Base-by-base conservation (phyloP, 2,329 filamentous ascomycete genomes). In the Aspergillus quadrilineatus region DNA sequence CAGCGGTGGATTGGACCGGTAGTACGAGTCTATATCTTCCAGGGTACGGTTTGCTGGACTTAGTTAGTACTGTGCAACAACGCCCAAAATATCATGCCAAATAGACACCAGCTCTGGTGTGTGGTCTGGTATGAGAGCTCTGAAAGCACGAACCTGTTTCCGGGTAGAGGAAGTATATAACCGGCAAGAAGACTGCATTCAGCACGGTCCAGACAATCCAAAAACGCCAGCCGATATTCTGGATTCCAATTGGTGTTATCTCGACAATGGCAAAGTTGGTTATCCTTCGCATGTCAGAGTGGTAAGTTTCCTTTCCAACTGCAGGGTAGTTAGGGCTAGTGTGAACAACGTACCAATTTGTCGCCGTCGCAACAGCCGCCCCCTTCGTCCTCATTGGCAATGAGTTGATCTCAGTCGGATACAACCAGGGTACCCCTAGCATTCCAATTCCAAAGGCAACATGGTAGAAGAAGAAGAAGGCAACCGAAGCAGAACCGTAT, bases 401-500 rank as follows among this genome's bases (percentile, higher is more conserved):
- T 0, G 73, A 74, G 60, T 79, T 81, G 65, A 81, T 79, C 55
- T 82, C 79, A 0, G 78, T 75, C 17, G 53, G 53, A 44, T 60
- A 63, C 15, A 66, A 55, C 65, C 76, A 79, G 6, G 75, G 75
- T 1, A 77, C 71, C 2, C 76, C 78, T 47, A 63, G 42, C 60
- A 60, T 78, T 9, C 76, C 77, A 39, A 80, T 75, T 14, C 78
- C 78, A 62, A 82, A 82, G 63, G 78, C 77, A 37, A 80, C 69
- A 59, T 80, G 80, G 67, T 79, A 82, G 0, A 81, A 62, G 64
- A 82, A 82, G 71, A 82, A 81, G 63, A 81, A 81, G 0, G 75
- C 76, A 43, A 80, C 74, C 0, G 75, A 77, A 0, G 74, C 79
- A 29, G 59, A 48, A 9, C 53, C 50, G 57, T 55, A 48, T 3